Percentiles rank a stretch among this genome's conserved stretches.
Conservation (phyloP, 805 yeast genomes). For the Wickerhamiella siamensis region DNA sequence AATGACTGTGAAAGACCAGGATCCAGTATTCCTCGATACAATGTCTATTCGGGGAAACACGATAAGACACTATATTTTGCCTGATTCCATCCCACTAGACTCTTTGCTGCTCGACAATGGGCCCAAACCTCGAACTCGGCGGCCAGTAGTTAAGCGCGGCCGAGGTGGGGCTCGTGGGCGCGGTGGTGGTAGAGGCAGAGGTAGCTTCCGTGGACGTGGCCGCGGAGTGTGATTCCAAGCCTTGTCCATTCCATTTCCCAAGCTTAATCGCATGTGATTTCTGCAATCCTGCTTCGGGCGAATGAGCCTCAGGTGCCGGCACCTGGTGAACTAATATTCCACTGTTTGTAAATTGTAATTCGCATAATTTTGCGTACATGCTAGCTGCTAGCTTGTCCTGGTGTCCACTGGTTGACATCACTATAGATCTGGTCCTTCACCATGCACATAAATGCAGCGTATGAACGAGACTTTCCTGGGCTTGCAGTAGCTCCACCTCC, state of each 20-base stretch:
- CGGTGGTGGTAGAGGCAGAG: slow-evolving; percentile 1
- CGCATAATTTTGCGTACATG: too few species aligned
- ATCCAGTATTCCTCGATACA: slow-evolving; percentile 55
- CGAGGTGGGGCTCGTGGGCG: slow-evolving; percentile 5
- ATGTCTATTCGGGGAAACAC: slow-evolving; percentile 83
- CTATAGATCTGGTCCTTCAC: too few species aligned
- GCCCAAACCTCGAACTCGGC: slow-evolving; percentile 24
- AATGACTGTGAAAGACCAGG: slow-evolving; percentile 58
- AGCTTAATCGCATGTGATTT: too few species aligned
- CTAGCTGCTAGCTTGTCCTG: background rate
- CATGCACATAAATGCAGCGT: too few species aligned
- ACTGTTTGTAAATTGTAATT: too few species aligned
- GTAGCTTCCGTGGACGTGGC: background rate
- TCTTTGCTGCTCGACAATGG: slow-evolving; percentile 31
- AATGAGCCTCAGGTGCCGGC: background rate
- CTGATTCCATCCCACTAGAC: slow-evolving; percentile 67
- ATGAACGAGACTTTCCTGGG: too few species aligned
- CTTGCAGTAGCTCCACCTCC: too few species aligned
- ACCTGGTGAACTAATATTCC: background rate
- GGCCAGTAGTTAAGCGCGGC: slow-evolving; percentile 5
- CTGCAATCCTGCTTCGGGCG: too few species aligned
- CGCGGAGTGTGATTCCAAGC: background rate
- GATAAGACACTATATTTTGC: slow-evolving; percentile 66
- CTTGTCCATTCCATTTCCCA: too few species aligned
- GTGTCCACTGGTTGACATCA: background rate